Evolutionary conservation across 2,329 filamentous ascomycete species (phyloP).

Genomic region (Cercospora sp.): DNA sequence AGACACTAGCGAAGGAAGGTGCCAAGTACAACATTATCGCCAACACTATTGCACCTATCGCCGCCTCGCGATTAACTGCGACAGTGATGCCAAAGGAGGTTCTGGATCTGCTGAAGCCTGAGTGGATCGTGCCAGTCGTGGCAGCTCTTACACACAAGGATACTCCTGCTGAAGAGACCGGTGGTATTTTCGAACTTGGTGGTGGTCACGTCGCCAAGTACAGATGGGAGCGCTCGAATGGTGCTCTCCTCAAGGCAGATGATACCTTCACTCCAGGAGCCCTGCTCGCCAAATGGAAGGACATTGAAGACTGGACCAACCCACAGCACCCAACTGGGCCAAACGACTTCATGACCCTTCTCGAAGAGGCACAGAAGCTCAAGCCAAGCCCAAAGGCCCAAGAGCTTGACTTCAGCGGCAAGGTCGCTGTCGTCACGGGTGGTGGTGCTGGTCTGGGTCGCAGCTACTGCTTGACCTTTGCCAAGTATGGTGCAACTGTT

Average conservation of each 20-base stretch:
- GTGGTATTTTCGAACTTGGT: constrained; percentile 89
- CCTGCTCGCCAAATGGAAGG: constrained; percentile 84
- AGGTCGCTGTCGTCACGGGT: constrained; percentile 84
- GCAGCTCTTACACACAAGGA: constrained; percentile 78
- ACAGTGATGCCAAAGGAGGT: constrained; percentile 96
- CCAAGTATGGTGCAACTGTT: constrained; percentile 77
- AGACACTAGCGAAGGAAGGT: constrained; percentile 97
- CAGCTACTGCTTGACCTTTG: constrained; percentile 83
- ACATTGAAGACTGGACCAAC: constrained; percentile 81
- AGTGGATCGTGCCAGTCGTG: constrained; percentile 93
- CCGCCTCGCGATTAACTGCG: constrained; percentile 91
- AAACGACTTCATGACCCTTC: constrained; percentile 82
- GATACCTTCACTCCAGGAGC: constrained; percentile 83
- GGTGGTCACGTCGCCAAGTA: constrained; percentile 91
- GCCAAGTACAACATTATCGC: constrained; percentile 95
- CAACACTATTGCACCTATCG: constrained; percentile 95
- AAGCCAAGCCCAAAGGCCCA: constrained; percentile 70
- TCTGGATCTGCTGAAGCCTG: constrained; percentile 79
- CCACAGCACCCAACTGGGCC: constrained; percentile 81
- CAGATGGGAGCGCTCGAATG: constrained; percentile 89
- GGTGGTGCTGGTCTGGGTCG: constrained; percentile 89
- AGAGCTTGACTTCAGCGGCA: constrained; percentile 77
- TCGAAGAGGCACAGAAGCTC: constrained; percentile 80
- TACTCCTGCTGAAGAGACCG: constrained; percentile 78
- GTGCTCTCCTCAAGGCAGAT: constrained; percentile 86